Evolutionary conservation across 495 filamentous ascomycete species (phyloP).

Genomic region (Lichina pygmaea): DNA sequence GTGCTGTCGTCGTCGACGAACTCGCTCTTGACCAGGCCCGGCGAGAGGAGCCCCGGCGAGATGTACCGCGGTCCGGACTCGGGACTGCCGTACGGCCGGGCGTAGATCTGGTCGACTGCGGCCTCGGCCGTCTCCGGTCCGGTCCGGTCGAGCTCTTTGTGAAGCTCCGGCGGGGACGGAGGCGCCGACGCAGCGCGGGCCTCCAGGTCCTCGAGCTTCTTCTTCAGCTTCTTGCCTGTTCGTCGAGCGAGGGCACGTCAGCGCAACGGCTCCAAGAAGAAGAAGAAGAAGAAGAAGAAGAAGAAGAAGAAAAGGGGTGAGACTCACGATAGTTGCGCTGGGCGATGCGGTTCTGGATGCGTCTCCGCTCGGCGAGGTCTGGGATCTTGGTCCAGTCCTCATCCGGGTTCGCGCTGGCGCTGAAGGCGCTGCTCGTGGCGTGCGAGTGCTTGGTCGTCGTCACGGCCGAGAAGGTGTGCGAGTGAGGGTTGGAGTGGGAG

Average conservation of each 20-base stretch:
- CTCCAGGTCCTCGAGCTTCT: slow-evolving; percentile 86
- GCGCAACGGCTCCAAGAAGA: neutral
- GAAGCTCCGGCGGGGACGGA: slow-evolving; percentile 2
- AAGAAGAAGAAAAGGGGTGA: neutral
- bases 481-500: neutral
- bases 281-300: neutral
- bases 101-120: neutral
- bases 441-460: slow-evolving; percentile 33
- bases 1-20: neutral
- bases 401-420: slow-evolving; percentile 68
- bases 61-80: neutral
- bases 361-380: slow-evolving; percentile 28
- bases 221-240: slow-evolving; percentile 95
- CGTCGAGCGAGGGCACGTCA: neutral
- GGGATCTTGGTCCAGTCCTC: slow-evolving; percentile 34
- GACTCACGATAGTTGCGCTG: slow-evolving; percentile 31
- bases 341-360: slow-evolving; percentile 32
- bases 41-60: slow-evolving; percentile 1
- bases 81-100: neutral
- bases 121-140: neutral
- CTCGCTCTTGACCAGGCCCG: neutral
- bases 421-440: slow-evolving; percentile 85
- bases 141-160: neutral
- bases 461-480: slow-evolving; percentile 11
- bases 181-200: slow-evolving; percentile 41